Conservation (phyloP, 805 yeast species). For the Pichia californica region DNA sequence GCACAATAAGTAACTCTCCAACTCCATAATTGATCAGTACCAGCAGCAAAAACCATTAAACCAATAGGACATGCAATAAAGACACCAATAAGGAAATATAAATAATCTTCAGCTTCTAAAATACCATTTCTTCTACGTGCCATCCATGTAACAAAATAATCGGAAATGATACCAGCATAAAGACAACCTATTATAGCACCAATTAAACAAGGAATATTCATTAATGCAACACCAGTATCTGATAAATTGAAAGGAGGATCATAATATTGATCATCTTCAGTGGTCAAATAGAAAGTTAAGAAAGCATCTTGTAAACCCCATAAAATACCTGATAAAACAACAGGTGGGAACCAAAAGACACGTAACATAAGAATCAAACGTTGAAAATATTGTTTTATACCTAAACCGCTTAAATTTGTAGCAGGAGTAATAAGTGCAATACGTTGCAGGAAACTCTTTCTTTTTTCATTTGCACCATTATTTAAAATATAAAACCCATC, state of each 20-base stretch:
- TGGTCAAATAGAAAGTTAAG: conserved; percentile 65
- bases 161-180: conserved; percentile 56
- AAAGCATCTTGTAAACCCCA: conserved; percentile 82
- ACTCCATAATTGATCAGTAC: conserved; percentile 48
- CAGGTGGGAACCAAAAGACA: conserved; percentile 60
- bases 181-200: conserved; percentile 65
- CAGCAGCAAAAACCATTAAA: conserved; percentile 59
- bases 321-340: conserved; percentile 57
- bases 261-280: conserved; percentile 62
- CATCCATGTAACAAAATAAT: conserved; percentile 52
- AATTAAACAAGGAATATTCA: conserved; percentile 65
- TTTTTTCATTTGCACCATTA: conserved; percentile 36
- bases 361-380: conserved; percentile 45
- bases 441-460: conserved; percentile 39
- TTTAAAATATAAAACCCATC: conserved; percentile 16
- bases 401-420: conserved; percentile 54
- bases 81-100: conserved; percentile 50
- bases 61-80: conserved; percentile 56
- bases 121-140: conserved; percentile 57
- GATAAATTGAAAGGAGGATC: conserved; percentile 62
- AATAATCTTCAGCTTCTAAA: conserved; percentile 59
- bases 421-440: conserved; percentile 49
- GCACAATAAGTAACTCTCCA: conserved; percentile 49
- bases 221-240: conserved; percentile 61
- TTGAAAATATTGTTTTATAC: conserved; percentile 56